Base-by-base conservation (phyloP, 148 eudicot genomes). In the Arctostaphylos glauca region DNA sequence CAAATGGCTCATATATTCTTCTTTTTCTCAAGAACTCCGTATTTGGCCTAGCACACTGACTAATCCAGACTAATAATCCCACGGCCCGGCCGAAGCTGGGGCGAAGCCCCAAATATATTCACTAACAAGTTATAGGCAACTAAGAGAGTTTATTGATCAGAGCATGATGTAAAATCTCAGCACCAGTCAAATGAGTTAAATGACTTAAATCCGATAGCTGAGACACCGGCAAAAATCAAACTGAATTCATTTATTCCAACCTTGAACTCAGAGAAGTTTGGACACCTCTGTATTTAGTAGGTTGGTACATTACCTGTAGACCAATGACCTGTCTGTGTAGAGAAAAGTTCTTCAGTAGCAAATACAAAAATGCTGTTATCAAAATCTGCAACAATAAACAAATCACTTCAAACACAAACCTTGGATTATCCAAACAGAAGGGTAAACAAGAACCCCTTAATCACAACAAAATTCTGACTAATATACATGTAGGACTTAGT, bases 241-340 rank as follows among this genome's bases (percentile, higher is more conserved):
- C 41, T 43, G 25, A 44, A 9, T 16, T 38, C 43, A 55, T 31
- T 16, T 54, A 53, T 73, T 48, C 54, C 84, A 59, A 60, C 23
- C 44, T 3, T 3, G 9, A 74, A 71, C 25, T 23, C 12, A 15
- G 43, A 73, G 25, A 41, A 50, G 19, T 49, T 75, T 75, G 19
- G 13, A 54, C 9, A 54, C 9, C 67, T 31, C 16, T 15, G 2
- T 3, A 75, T 41, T 0, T 74, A 60, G 13, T 3, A 60, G 38
- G 70, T 0, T 64, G 15, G 53, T 31, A n/a, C 12, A 15, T 76
- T 90, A 90, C 92, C 92, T 88, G 88, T 21, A 90, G 88, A n/a
- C 84, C 87, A 86, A n/a, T 82, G 44, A 87, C 85, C 83, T 90
- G 83, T 21, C 77, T 83, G 16, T 86, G 87, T 46, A 88, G 85